Evolutionary conservation across 2,329 filamentous ascomycete genomes (phyloP).

Genomic region (Fusarium sp.): DNA sequence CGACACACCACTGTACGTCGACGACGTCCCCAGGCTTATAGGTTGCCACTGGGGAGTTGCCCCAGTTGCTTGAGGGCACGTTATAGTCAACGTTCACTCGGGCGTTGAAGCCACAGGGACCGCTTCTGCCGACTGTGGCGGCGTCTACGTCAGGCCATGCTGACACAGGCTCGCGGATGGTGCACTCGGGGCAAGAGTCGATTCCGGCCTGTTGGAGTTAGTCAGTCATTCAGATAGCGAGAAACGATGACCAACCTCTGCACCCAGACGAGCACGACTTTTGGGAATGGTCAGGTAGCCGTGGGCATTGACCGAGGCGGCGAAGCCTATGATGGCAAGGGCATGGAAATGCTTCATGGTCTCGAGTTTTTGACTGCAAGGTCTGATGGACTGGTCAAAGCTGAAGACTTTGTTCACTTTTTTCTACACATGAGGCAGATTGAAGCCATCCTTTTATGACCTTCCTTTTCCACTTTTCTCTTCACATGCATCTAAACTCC

Average conservation of each 20-base stretch:
- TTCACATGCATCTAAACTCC: constrained; percentile 3
- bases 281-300: constrained; percentile 22
- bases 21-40: constrained; percentile 63
- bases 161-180: constrained; percentile 67
- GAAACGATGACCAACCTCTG: constrained; percentile 10
- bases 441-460: constrained; percentile 1
- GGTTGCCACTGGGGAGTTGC: constrained; percentile 57
- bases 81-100: constrained; percentile 69
- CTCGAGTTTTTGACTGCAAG: background rate
- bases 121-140: constrained; percentile 63
- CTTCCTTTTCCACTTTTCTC: background rate
- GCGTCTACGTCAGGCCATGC: constrained; percentile 65
- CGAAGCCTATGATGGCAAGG: background rate
- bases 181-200: constrained; percentile 68
- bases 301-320: constrained; percentile 2
- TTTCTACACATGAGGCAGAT: background rate
- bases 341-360: constrained; percentile 1
- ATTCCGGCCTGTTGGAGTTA: constrained; percentile 56
- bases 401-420: background rate
- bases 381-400: background rate
- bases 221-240: background rate
- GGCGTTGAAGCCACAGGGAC: constrained; percentile 68
- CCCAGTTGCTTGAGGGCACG: constrained; percentile 61
- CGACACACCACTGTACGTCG: constrained; percentile 69
- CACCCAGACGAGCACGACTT: constrained; percentile 15